Evolutionary conservation across 2,329 filamentous ascomycete genomes (phyloP), one percentile per base, ranked within the genome.

Genomic region (Colletotrichum simmondsii): DNA sequence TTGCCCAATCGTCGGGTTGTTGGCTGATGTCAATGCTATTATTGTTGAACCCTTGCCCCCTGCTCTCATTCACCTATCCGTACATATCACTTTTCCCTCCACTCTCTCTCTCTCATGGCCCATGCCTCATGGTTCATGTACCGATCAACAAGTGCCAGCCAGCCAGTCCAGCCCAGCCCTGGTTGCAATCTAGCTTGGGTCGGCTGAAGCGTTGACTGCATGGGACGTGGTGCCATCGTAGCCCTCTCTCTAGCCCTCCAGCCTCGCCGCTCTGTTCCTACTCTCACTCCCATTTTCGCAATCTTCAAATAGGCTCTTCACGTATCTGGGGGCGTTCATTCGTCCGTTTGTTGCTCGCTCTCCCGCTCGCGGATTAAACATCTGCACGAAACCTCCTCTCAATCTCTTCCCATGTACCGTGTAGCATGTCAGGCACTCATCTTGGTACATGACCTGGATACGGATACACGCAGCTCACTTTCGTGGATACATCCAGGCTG

Each of bases 161-260:
- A 60, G 37, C 30, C 28, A 54, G 56, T 49, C 65, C 49, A 68
- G 53, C 32, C 58, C 59, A 63, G 65, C 59, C 53, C 71, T 61
- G 66, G 49, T 57, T 49, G 52, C 35, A 28, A 65, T 65, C 11
- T 52, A 65, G 66, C 66, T 24, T 28, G 67, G 54, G 56, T 65
- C 57, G 71, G 66, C 56, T 56, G 71, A 65, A 71, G 71, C 66
- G 71, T 73, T 73, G 66, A 52, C 56, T 70, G 60, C 70, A 67
- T 72, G 70, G 70, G 14, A 12, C 59, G 46, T 65, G 71, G 71
- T 65, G 71, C 71, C 66, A 53, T 71, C 71, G 66, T 53, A 65
- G 60, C 56, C 60, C 66, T 70, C 35, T 37, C 58, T 26, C 64
- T 26, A 32, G 37, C 63, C 32, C 53, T 65, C 66, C 66, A 72